phyloP scores from a whole-genome alignment of 1,284 basidiomycete species.

The Inonotus obliquus region DNA sequence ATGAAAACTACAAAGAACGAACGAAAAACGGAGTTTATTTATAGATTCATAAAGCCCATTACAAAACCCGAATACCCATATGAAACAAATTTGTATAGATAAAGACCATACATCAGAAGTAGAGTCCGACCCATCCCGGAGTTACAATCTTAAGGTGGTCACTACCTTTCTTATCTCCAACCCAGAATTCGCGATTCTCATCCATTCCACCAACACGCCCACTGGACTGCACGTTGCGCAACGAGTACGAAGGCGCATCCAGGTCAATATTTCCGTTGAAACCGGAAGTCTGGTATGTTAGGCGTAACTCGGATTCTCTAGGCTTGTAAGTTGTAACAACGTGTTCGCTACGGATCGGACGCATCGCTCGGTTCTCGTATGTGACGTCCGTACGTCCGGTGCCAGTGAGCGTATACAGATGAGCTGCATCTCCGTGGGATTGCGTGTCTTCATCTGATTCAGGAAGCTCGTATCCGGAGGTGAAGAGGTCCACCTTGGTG shows the following conservation, averaged over 20 bases:
- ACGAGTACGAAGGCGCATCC: constrained; percentile 38
- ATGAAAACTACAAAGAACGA: too few species aligned
- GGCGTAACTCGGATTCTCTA: constrained; percentile 49
- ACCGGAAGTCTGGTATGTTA: constrained; percentile 47
- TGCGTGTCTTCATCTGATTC: constrained; percentile 28
- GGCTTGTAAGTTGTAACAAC: constrained; percentile 34
- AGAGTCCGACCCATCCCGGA: constrained; percentile 49
- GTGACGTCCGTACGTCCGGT: constrained; percentile 44
- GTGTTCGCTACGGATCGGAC: constrained; percentile 45
- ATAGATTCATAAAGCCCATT: too few species aligned
- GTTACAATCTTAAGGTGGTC: constrained; percentile 42
- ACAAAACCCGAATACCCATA: too few species aligned
- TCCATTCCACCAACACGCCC: constrained; percentile 19
- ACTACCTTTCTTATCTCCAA: constrained; percentile 40
- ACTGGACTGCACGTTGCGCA: constrained; percentile 31
- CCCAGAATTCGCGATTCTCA: constrained; percentile 39
- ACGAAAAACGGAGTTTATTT: too few species aligned
- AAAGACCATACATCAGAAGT: constrained; percentile 35
- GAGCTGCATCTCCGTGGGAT: constrained; percentile 25
- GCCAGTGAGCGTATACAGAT: constrained; percentile 45
- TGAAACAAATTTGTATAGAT: too few species aligned
- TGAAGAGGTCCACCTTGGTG: constrained; percentile 39
- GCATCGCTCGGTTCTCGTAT: constrained; percentile 35
- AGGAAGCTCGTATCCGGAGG: constrained; percentile 29
- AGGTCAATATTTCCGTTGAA: constrained; percentile 47